Conservation (phyloP, 169 alveolate species). For the Plasmodium sp. region DNA sequence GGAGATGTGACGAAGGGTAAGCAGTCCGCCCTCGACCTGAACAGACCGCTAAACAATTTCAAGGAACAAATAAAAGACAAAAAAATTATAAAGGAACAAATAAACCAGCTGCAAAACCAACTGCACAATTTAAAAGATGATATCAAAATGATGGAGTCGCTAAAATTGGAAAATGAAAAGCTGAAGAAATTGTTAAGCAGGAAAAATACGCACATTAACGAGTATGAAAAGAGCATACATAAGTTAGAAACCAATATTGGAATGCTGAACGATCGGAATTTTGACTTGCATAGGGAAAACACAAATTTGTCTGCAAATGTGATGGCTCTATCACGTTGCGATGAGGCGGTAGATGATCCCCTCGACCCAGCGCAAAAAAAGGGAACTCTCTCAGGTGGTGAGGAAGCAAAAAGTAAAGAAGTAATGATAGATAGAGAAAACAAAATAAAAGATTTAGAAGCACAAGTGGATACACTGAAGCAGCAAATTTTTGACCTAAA, state of each 20-base stretch:
- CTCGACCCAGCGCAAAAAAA: neutral
- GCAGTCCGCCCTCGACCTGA: neutral
- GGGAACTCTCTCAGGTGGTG: neutral
- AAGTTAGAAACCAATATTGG: slow-evolving; percentile 24
- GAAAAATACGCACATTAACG: neutral
- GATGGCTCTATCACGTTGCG: slow-evolving; percentile 2
- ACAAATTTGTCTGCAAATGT: neutral
- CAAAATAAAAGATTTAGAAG: slow-evolving; percentile 9
- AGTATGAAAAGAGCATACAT: slow-evolving; percentile 17
- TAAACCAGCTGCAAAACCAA: slow-evolving; percentile 28
- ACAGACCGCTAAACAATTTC: neutral
- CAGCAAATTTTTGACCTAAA: slow-evolving; percentile 15
- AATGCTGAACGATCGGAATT: slow-evolving; percentile 16
- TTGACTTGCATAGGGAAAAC: slow-evolving; percentile 11
- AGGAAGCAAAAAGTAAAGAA: neutral
- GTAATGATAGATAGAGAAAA: neutral
- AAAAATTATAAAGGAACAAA: slow-evolving; percentile 29
- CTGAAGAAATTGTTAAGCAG: slow-evolving; percentile 25
- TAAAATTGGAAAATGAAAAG: slow-evolving; percentile 43
- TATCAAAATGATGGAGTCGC: slow-evolving; percentile 23
- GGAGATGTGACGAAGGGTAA: neutral
- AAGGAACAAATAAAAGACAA: slow-evolving; percentile 29
- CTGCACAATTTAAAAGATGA: slow-evolving; percentile 33
- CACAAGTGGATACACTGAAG: neutral
- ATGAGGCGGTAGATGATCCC: neutral